These are phyloP conservation scores for Penicillium sp. DNA, from an alignment of 2,329 filamentous ascomycete species.

Conservation along the genomic window DNA sequence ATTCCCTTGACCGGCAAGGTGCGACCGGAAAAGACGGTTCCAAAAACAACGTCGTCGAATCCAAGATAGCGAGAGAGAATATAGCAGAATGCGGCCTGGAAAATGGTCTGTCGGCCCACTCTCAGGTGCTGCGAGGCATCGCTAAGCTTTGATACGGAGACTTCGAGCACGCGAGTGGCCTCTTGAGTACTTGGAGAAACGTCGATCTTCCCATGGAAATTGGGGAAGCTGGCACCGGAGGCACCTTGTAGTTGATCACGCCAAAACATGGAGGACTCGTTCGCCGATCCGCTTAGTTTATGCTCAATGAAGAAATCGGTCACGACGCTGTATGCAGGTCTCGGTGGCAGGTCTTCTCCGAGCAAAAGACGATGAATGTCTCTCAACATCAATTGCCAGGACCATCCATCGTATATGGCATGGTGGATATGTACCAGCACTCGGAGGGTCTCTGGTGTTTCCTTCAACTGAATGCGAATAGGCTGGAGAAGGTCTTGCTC, in stretches of 20 bases:
- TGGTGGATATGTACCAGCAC: conserved; percentile 65
- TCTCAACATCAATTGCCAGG: conserved; percentile 65
- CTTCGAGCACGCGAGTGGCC: conserved; percentile 27
- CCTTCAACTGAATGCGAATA: conserved; percentile 55
- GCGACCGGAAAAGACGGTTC: conserved; percentile 75
- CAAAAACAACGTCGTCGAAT: conserved; percentile 63
- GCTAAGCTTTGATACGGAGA: conserved; percentile 35
- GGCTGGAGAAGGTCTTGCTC: conserved; percentile 52
- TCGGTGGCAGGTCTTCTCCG: conserved; percentile 25
- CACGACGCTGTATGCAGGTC: conserved; percentile 60
- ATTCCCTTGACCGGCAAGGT: conserved; percentile 65
- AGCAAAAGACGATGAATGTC: conserved; percentile 58
- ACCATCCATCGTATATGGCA: conserved; percentile 90
- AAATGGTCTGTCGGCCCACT: conserved; percentile 64
- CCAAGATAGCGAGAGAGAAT: conserved; percentile 63
- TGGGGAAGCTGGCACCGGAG: conserved; percentile 54
- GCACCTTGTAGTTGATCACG: conserved; percentile 57
- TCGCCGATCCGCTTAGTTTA: conserved; percentile 27
- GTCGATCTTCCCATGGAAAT: conserved; percentile 46
- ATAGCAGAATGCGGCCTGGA: conserved; percentile 66
- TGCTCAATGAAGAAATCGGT: conserved; percentile 45
- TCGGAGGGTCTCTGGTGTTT: conserved; percentile 18
- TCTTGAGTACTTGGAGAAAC: conserved; percentile 26
- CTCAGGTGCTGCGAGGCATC: conserved; percentile 39
- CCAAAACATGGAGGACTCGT: conserved; percentile 62